Conservation (phyloP, 345 rosid species). For the Mallotus nudiflorus region DNA sequence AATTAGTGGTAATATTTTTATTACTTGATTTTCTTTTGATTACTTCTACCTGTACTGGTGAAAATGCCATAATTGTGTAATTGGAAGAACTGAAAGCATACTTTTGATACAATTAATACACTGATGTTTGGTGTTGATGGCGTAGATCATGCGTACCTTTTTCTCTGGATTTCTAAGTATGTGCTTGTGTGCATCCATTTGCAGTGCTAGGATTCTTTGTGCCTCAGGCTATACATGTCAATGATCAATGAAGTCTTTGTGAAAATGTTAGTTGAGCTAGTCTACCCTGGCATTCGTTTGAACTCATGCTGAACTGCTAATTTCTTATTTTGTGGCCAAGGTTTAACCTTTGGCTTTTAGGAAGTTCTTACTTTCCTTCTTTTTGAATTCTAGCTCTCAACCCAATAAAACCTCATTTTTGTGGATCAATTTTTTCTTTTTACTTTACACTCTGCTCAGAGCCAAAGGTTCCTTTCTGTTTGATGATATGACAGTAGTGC, state of each 20-base stretch:
- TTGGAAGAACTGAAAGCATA: not conserved
- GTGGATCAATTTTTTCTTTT: not conserved
- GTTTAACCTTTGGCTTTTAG: not conserved
- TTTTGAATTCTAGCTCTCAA: not conserved
- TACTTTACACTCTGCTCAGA: not conserved
- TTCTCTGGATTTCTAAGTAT: not conserved
- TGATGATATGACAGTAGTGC: not conserved
- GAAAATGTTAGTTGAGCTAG: not conserved
- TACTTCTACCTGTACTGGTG: not conserved
- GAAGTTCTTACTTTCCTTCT: not conserved
- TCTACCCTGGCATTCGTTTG: not conserved
- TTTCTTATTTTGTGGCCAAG: not conserved
- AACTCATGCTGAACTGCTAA: not conserved
- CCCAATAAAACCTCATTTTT: not conserved
- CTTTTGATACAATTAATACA: not conserved
- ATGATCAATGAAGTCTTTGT: no score
- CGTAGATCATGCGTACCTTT: not conserved
- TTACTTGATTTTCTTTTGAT: not conserved
- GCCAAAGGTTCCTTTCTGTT: not conserved
- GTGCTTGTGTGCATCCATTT: not conserved
- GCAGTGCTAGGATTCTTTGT: not conserved
- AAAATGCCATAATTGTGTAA: slow-evolving; percentile 1
- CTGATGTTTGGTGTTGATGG: not conserved
- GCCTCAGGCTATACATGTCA: not conserved
- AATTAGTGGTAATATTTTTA: not conserved